Conservation (phyloP, 148 eudicot species). For the Rhododendron ovatum region DNA sequence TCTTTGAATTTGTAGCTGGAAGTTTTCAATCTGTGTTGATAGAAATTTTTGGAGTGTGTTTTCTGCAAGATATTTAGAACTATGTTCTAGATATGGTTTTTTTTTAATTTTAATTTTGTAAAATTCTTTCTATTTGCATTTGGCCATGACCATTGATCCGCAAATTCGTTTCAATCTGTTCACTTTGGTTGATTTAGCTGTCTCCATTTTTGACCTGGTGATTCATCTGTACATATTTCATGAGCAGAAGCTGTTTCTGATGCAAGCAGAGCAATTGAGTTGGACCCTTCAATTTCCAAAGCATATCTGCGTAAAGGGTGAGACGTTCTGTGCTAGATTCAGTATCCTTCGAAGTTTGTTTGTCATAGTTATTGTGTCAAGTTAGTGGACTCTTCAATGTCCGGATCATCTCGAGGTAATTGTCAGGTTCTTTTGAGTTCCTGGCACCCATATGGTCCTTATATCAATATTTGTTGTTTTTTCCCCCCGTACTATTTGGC, state of each 20-base stretch:
- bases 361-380: neutral
- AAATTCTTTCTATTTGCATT: neutral
- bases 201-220: neutral
- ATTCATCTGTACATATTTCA: neutral
- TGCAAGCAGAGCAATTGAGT: constrained; percentile 78
- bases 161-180: neutral
- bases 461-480: neutral
- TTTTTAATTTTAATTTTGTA: neutral
- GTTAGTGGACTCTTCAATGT: neutral
- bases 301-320: constrained; percentile 91
- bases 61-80: neutral
- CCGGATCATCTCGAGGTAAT: neutral
- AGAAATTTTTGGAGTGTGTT: neutral
- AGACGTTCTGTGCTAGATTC: constrained; percentile 14
- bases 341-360: neutral
- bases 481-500: neutral
- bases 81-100: neutral
- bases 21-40: neutral
- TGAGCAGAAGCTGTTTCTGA: constrained; percentile 88
- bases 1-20: neutral
- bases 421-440: neutral
- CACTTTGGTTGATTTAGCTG: neutral
- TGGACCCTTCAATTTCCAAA: constrained; percentile 70
- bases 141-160: neutral
- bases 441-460: neutral